Conservation (phyloP, 495 filamentous ascomycete species). For the Tuber aestivum region DNA sequence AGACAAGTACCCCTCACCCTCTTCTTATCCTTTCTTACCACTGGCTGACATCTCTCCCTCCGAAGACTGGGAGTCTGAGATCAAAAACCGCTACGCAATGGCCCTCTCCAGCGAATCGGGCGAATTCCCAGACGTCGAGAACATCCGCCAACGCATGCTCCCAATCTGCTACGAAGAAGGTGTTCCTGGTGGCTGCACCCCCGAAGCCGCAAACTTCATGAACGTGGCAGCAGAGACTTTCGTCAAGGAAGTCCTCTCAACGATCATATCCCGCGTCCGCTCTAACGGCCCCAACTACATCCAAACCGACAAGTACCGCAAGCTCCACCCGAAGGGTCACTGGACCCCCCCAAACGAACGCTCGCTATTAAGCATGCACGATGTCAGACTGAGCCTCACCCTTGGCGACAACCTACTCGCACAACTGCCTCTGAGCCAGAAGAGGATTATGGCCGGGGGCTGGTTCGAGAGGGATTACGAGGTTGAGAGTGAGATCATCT, state of each 20-base stretch:
- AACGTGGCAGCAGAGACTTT: conserved; percentile 84
- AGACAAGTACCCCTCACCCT: conserved; percentile 65
- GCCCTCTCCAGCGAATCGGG: conserved; percentile 81
- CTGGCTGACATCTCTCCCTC: conserved; percentile 1
- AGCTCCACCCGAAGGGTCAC: conserved; percentile 65
- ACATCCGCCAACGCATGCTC: conserved; percentile 77
- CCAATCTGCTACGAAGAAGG: conserved; percentile 94
- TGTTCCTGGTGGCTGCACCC: conserved; percentile 62
- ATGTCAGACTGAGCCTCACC: conserved; percentile 68
- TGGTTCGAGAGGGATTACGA: conserved; percentile 60
- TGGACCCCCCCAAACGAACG: conserved; percentile 54
- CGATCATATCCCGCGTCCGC: conserved; percentile 70
- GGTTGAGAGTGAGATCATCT: conserved; percentile 37
- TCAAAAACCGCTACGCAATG: conserved; percentile 82
- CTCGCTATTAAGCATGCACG: conserved; percentile 65
- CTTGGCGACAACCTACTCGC: conserved; percentile 67
- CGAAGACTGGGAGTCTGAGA: conserved; percentile 81
- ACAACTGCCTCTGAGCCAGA: conserved; percentile 67
- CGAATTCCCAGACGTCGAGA: conserved; percentile 79
- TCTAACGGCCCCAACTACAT: conserved; percentile 74
- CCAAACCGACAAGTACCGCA: conserved; percentile 69
- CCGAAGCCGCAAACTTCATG: conserved; percentile 77
- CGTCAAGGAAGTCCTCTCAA: conserved; percentile 78
- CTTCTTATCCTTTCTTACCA: conserved; percentile 5
- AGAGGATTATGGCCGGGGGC: conserved; percentile 64